These are phyloP conservation scores for Boletus rufocinnamomeus DNA, from an alignment of 768 basidiomycete species.

Conservation along the genomic window DNA sequence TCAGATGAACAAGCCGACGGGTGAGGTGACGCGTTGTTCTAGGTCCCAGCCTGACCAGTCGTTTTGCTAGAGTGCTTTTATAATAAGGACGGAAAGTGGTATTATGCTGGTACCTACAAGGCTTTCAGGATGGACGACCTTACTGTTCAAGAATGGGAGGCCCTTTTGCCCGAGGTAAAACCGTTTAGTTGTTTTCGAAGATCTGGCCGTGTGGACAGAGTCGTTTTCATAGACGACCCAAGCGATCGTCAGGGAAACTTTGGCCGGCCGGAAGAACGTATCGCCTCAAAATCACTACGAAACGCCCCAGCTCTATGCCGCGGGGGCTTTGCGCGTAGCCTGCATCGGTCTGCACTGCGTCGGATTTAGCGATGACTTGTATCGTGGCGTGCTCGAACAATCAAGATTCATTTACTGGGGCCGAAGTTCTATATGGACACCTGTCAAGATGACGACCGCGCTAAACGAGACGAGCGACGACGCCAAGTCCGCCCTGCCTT, in stretches of 20 bases:
- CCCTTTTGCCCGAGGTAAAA: conserved; percentile 61
- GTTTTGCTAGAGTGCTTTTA: conserved; percentile 68
- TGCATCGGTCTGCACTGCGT: conserved; percentile 77
- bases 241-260: conserved; percentile 69
- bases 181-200: neutral
- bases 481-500: conserved; percentile 2
- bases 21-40: conserved; percentile 33
- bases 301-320: conserved; percentile 67
- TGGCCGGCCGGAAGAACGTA: conserved; percentile 68
- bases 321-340: conserved; percentile 70
- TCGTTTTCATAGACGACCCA: conserved; percentile 54
- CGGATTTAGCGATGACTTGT: conserved; percentile 70
- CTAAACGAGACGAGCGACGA: conserved; percentile 21
- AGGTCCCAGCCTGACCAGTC: neutral
- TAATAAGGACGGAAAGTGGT: conserved; percentile 79
- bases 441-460: conserved; percentile 9
- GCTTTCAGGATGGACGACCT: conserved; percentile 66
- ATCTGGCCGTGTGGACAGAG: conserved; percentile 7
- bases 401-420: conserved; percentile 39
- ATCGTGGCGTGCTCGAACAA: conserved; percentile 65
- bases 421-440: conserved; percentile 21
- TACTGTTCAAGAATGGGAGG: conserved; percentile 67
- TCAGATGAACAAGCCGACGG: conserved; percentile 62
- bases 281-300: conserved; percentile 81
- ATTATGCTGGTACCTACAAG: conserved; percentile 80